Percentiles rank a stretch among this genome's conserved stretches.
phyloP scores from a whole-genome alignment of 2,329 filamentous ascomycete species.

The Beauveria bassiana region DNA sequence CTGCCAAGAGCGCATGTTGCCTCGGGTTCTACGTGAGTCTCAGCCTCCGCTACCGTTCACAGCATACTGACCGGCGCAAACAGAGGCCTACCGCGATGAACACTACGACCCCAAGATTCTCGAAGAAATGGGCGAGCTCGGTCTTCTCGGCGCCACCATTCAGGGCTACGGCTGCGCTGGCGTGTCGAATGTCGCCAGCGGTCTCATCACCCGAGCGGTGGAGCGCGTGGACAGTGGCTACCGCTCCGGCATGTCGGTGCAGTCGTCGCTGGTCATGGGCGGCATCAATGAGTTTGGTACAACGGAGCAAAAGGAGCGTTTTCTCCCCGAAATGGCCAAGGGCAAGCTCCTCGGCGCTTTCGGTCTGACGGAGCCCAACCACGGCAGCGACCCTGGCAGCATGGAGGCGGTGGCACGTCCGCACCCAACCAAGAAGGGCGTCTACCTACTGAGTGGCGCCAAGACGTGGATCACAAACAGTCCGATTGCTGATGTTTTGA shows the following conservation, averaged over 20 bases:
- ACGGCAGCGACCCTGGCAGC: conserved; percentile 82
- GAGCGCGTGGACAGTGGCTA: conserved; percentile 89
- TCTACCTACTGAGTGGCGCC: conserved; percentile 67
- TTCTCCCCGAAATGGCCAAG: conserved; percentile 72
- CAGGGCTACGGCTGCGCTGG: conserved; percentile 84
- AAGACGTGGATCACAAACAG: conserved; percentile 98
- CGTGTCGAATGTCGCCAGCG: conserved; percentile 79
- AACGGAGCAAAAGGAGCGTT: conserved; percentile 79
- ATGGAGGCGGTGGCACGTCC: conserved; percentile 85
- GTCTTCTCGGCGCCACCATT: conserved; percentile 79
- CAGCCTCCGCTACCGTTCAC: too few relatives aligned
- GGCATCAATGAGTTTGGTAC: conserved; percentile 83
- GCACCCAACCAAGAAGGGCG: conserved; percentile 77
- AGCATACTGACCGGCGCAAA: background rate
- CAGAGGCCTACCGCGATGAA: conserved; percentile 79
- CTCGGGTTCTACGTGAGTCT: conserved; percentile 70
- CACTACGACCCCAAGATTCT: conserved; percentile 80
- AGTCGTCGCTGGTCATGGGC: conserved; percentile 89
- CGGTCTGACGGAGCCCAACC: conserved; percentile 86
- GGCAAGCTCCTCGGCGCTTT: conserved; percentile 80
- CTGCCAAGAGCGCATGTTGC: conserved; percentile 82
- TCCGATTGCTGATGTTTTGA: conserved; percentile 74
- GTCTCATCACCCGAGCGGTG: conserved; percentile 81
- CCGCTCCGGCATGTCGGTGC: conserved; percentile 86
- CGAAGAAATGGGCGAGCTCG: conserved; percentile 85